Conservation (phyloP, 2,329 filamentous ascomycete genomes). For the Colletotrichum karsti region DNA sequence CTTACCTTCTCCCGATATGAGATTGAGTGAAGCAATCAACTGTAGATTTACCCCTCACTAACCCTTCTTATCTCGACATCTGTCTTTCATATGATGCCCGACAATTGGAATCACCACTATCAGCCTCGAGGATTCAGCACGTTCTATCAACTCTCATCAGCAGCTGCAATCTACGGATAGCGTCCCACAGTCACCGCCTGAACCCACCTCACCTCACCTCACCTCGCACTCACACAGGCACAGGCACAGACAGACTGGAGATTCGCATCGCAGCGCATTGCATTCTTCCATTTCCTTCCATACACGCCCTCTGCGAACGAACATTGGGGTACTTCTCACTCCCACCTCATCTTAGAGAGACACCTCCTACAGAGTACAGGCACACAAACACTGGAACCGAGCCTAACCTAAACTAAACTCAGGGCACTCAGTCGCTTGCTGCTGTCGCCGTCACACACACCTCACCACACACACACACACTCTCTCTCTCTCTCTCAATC, state of each 20-base stretch:
- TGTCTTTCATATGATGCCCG: too few species aligned
- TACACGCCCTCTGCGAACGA: too few species aligned
- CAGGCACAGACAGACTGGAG: neutral
- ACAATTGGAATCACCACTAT: neutral
- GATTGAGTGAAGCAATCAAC: too few species aligned
- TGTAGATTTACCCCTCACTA: too few species aligned
- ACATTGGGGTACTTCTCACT: too few species aligned
- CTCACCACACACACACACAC: neutral
- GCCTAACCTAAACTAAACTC: constrained; percentile 22
- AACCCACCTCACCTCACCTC: too few species aligned
- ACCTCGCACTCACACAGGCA: neutral
- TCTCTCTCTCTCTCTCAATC: neutral
- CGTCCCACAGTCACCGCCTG: neutral
- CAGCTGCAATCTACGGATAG: too few species aligned
- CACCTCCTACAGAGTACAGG: too few species aligned
- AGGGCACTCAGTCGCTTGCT: neutral
- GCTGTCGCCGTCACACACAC: neutral
- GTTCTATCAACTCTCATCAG: neutral
- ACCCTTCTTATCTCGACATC: too few species aligned
- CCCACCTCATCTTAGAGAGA: constrained; percentile 14
- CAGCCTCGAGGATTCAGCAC: neutral
- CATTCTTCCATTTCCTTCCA: constrained; percentile 34
- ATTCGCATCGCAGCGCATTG: constrained; percentile 2
- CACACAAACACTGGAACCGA: constrained; percentile 8
- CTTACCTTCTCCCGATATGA: neutral